These are phyloP conservation scores for Paramecium primaurelia DNA, from an alignment of 73 alveolate species.

Conservation along the genomic window DNA sequence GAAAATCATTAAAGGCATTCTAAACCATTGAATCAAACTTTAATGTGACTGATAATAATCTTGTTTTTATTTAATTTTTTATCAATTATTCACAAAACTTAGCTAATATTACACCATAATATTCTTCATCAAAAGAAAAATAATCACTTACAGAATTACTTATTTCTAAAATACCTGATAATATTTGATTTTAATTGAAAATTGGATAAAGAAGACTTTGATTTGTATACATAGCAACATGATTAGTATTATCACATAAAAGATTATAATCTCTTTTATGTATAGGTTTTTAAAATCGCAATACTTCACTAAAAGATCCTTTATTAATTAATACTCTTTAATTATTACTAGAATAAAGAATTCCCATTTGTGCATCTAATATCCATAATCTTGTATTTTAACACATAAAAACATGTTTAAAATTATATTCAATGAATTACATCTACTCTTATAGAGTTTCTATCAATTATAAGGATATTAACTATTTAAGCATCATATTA, in stretches of 20 bases:
- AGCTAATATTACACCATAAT: conserved; percentile 29
- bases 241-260: not conserved
- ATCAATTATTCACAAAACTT: not conserved
- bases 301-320: conserved; percentile 37
- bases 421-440: conserved; percentile 13
- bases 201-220: not conserved
- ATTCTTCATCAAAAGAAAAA: conserved; percentile 48
- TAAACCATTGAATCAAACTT: not conserved
- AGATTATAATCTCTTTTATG: not conserved
- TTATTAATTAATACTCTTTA: not conserved
- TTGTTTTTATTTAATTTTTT: not conserved
- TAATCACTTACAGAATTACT: conserved; percentile 35
- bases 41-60: not conserved
- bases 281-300: conserved; percentile 20
- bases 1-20: not conserved
- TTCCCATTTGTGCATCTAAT: conserved; percentile 19
- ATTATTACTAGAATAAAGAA: not conserved
- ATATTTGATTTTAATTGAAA: not conserved
- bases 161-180: not conserved
- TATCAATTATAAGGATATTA: not conserved
- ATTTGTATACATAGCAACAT: not conserved
- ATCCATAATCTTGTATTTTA: not conserved
- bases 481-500: not conserved
- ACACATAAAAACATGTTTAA: conserved; percentile 6
- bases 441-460: not conserved